Percentiles rank a stretch among this genome's conserved stretches.
These are phyloP conservation scores for Aureobasidium subglaciale DNA, from an alignment of 2,329 filamentous ascomycete species.

Conservation along the genomic window DNA sequence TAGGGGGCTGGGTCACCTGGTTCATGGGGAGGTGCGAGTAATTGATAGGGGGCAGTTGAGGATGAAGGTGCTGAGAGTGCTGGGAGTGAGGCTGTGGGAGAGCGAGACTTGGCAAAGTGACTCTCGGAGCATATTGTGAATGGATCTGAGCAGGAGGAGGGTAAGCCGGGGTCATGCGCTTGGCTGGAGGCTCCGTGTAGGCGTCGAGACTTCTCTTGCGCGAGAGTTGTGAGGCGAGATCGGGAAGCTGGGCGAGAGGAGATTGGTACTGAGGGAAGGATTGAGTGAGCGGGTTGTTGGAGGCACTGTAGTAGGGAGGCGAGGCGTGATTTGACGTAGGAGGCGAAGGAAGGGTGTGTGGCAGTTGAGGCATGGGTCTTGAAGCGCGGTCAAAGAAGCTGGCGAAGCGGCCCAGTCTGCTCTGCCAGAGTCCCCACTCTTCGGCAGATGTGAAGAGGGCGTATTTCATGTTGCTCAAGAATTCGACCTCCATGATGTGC, in stretches of 20 bases:
- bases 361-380: conserved; percentile 35
- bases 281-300: conserved; percentile 8
- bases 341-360: conserved; percentile 44
- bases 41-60: conserved; percentile 56
- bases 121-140: conserved; percentile 1
- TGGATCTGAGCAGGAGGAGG: not conserved
- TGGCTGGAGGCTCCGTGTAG: conserved; percentile 49
- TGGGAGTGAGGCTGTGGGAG: conserved; percentile 49
- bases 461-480: conserved; percentile 96
- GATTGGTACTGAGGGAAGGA: conserved; percentile 37
- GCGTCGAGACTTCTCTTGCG: conserved; percentile 56
- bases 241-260: conserved; percentile 37
- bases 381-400: conserved; percentile 70
- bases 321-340: conserved; percentile 46
- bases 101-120: conserved; percentile 66
- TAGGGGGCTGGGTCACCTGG: conserved; percentile 58
- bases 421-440: conserved; percentile 84
- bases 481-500: conserved; percentile 99
- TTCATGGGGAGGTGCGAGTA: conserved; percentile 60
- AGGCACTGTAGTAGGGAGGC: conserved; percentile 36
- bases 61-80: not conserved
- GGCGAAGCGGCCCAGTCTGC: conserved; percentile 72
- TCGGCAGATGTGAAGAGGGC: conserved; percentile 78
- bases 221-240: conserved; percentile 26
- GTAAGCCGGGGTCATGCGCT: conserved; percentile 34